These are phyloP conservation scores for Aspergillus haitiensis DNA, from an alignment of 495 filamentous ascomycete genomes.

Conservation along the genomic window DNA sequence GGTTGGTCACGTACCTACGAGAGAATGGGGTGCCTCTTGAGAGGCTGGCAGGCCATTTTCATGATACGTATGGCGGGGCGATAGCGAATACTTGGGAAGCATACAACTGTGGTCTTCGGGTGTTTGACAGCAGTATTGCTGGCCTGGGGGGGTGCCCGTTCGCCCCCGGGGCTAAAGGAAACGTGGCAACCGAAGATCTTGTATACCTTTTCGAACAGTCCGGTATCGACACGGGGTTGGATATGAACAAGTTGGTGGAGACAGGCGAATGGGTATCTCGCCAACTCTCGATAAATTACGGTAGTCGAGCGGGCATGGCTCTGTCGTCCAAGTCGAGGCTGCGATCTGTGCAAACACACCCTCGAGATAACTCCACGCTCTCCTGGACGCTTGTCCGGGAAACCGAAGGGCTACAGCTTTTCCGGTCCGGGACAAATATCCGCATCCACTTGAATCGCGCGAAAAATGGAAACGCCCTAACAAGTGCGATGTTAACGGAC, in stretches of 20 bases:
- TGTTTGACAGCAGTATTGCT: slow-evolving; percentile 47
- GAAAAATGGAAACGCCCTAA: slow-evolving; percentile 40
- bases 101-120: slow-evolving; percentile 40
- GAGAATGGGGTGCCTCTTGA: slow-evolving; percentile 28
- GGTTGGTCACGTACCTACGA: slow-evolving; percentile 32
- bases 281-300: slow-evolving; percentile 26
- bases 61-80: slow-evolving; percentile 49
- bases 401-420: slow-evolving; percentile 20
- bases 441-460: slow-evolving; percentile 36
- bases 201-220: slow-evolving; percentile 44
- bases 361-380: not conserved
- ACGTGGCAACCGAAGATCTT: slow-evolving; percentile 45
- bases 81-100: slow-evolving; percentile 45
- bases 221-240: slow-evolving; percentile 41
- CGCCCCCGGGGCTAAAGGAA: slow-evolving; percentile 49
- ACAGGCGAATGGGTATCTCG: slow-evolving; percentile 44
- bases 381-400: slow-evolving; percentile 20
- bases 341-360: not conserved
- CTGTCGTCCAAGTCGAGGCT: slow-evolving; percentile 21
- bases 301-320: slow-evolving; percentile 37
- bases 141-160: slow-evolving; percentile 51
- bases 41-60: slow-evolving; percentile 47
- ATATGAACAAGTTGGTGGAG: slow-evolving; percentile 34
- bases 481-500: slow-evolving; percentile 30
- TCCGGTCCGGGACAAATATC: slow-evolving; percentile 31